phyloP scores from a whole-genome alignment of 2,329 filamentous ascomycete genomes.

The Exutisphaerella laricina region DNA sequence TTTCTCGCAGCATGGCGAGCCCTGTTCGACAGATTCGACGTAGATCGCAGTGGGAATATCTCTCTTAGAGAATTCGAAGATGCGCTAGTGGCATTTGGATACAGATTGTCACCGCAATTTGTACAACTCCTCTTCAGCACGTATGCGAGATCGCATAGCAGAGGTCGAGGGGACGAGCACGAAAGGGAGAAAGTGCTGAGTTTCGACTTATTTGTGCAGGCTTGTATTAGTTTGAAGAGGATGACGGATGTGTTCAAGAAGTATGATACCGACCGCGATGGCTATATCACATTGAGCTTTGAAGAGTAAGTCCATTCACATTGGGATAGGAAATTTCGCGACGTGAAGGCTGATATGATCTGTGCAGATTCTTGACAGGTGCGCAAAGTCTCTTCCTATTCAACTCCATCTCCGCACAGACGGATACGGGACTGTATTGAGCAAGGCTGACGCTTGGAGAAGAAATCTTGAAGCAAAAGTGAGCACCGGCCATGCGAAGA shows the following conservation, averaged over 20 bases:
- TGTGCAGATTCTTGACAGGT: constrained; percentile 48
- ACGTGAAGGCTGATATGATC: constrained; percentile 13
- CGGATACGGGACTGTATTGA: constrained; percentile 49
- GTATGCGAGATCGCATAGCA: constrained; percentile 57
- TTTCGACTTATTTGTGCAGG: constrained; percentile 96
- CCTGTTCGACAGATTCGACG: constrained; percentile 92
- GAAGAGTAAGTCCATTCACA: constrained; percentile 35
- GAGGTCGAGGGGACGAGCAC: constrained; percentile 33
- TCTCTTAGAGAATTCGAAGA: constrained; percentile 81
- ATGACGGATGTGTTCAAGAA: constrained; percentile 99
- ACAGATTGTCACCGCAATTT: constrained; percentile 78
- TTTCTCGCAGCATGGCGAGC: constrained; percentile 92
- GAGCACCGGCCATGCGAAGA: constrained; percentile 4
- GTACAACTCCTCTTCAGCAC: constrained; percentile 79
- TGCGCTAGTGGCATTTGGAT: constrained; percentile 85
- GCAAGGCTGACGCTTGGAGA: constrained; percentile 18
- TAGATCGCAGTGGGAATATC: constrained; percentile 71
- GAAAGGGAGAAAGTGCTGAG: constrained; percentile 39
- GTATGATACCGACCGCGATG: constrained; percentile 94
- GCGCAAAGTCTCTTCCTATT: constrained; percentile 51
- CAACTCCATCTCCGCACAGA: constrained; percentile 47
- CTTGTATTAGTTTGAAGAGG: constrained; percentile 90
- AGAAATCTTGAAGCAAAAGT: constrained; percentile 25
- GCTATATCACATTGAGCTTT: constrained; percentile 61
- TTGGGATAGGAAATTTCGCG: background rate